Evolutionary conservation across 2,329 filamentous ascomycete species (phyloP), one percentile per base, ranked within the genome.

Genomic region (Clonostachys chloroleuca): DNA sequence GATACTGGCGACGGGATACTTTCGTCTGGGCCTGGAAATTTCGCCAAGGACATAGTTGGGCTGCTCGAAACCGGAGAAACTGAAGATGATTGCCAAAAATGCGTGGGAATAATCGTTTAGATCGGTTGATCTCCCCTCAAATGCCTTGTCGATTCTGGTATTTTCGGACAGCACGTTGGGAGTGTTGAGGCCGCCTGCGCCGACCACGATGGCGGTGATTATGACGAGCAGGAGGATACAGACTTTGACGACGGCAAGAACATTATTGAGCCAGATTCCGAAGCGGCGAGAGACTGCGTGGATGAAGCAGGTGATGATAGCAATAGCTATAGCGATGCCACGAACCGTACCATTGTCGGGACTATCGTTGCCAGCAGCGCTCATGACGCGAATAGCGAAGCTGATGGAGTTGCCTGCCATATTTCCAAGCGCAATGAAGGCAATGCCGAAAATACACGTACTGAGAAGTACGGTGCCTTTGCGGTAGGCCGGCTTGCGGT

Each of bases 181-280:
- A 7, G 55, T 58, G 3, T 57, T 48, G 6, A 63, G 44, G 5
- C 57, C 61, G 7, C 58, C 56, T 0, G 55, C 60, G 2, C 52
- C 59, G 4, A 67, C 65, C 12, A 61, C 53, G 16, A 66, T 60
- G 14, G 65, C 61, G 7, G 59, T 55, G 8, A 59, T 47, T 14
- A 67, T 56, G 45, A 80, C 73, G 10, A 70, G 58, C 2, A 78
- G 47, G 3, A 81, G 64, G 2, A 78, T 68, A 42, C 62, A 53
- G 4, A 78, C 57, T 52, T 81, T 81, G 49, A 76, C 53, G 4
- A 70, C 57, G 5, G 76, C 76, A 34, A 80, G 61, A n/a, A 67
- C 20, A 50, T 80, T 80, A 55, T 75, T 77, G 20, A 80, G 54
- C 18, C 64, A 55, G 40, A 80, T 77, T 3, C 77, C 77, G 4